Percentiles rank a stretch among this genome's conserved stretches.
These are phyloP conservation scores for Malassezia psittaci DNA, from an alignment of 1,284 basidiomycete genomes.

Conservation along the genomic window DNA sequence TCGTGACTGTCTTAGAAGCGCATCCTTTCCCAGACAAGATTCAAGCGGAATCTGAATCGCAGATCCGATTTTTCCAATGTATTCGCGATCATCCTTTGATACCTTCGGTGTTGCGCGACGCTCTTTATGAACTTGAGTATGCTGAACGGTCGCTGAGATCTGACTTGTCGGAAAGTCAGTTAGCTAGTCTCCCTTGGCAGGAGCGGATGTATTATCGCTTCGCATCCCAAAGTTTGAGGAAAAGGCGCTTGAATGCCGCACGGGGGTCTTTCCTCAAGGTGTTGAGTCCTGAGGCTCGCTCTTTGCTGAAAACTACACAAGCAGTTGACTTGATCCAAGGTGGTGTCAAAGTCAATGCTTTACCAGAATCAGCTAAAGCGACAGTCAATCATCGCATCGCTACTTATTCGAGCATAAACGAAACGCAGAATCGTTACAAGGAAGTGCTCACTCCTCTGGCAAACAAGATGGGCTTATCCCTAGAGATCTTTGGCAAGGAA, in stretches of 20 bases:
- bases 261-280: not conserved
- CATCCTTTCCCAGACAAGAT: conserved; percentile 51
- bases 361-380: conserved; percentile 56
- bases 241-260: conserved; percentile 4
- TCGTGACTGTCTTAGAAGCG: conserved; percentile 56
- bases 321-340: conserved; percentile 61
- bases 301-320: conserved; percentile 58
- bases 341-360: conserved; percentile 60
- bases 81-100: conserved; percentile 54
- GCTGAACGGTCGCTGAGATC: conserved; percentile 20
- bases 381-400: conserved; percentile 58
- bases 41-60: conserved; percentile 47
- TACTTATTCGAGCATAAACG: conserved; percentile 51
- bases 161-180: conserved; percentile 4
- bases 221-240: not conserved
- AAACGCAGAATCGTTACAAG: conserved; percentile 51
- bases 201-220: not conserved
- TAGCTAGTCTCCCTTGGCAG: not conserved
- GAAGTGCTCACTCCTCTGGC: conserved; percentile 51
- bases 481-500: conserved; percentile 53
- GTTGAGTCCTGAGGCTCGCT: conserved; percentile 35
- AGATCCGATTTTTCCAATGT: conserved; percentile 51
- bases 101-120: conserved; percentile 48
- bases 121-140: conserved; percentile 51
- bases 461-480: conserved; percentile 52